Percentiles rank a stretch among this genome's conserved stretches.
These are phyloP conservation scores for Tricholoma saponaceum DNA, from an alignment of 768 basidiomycete genomes.

Conservation along the genomic window DNA sequence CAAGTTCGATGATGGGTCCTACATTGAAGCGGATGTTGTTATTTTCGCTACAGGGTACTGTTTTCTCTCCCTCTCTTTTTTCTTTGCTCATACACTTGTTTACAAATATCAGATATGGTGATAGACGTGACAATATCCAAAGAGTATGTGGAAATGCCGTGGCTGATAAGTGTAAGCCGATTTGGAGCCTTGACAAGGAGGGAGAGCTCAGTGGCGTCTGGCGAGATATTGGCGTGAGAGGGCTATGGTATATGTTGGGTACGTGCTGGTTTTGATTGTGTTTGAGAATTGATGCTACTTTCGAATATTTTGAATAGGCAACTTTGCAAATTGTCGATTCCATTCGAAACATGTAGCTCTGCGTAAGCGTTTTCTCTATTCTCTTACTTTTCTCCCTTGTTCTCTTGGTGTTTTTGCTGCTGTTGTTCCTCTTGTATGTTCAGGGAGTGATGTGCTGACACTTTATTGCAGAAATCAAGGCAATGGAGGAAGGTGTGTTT, in stretches of 20 bases:
- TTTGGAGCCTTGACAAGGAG: not conserved
- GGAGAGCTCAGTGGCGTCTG: not conserved
- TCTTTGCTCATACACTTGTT: not conserved
- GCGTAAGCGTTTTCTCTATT: conserved; percentile 37
- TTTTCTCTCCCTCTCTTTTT: not conserved
- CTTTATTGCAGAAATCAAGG: conserved; percentile 13
- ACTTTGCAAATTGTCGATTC: conserved; percentile 53
- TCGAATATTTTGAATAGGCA: conserved; percentile 31
- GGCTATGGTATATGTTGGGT: too few species aligned
- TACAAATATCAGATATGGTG: not conserved
- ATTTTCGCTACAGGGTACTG: conserved; percentile 50
- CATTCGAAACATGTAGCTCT: conserved; percentile 60
- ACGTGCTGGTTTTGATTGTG: too few species aligned
- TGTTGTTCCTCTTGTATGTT: too few species aligned
- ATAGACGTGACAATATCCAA: too few species aligned
- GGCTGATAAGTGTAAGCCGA: not conserved
- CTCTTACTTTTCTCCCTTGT: not conserved
- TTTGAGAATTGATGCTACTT: too few species aligned
- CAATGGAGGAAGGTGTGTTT: conserved; percentile 15
- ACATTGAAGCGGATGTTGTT: conserved; percentile 44
- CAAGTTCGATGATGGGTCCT: conserved; percentile 41
- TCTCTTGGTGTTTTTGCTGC: not conserved
- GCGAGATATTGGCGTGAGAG: not conserved
- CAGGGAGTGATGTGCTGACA: not conserved
- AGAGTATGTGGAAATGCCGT: not conserved